These are phyloP conservation scores for Sisymbrium irio DNA, from an alignment of 345 rosid genomes.

Conservation along the genomic window DNA sequence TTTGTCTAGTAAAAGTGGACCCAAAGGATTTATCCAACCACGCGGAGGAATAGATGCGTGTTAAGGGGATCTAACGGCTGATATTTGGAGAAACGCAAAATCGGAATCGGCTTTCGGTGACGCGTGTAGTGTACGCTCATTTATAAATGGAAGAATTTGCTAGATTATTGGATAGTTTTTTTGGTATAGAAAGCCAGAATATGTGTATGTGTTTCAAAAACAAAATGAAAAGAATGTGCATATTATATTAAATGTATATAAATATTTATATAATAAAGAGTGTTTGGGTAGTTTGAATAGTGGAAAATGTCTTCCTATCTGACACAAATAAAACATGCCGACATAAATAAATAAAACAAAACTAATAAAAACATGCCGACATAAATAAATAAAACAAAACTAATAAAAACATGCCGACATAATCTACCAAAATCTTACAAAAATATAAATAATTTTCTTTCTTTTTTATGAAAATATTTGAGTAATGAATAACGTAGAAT, in stretches of 20 bases:
- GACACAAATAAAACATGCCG: too few relatives aligned
- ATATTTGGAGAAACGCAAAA: neutral
- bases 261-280: neutral
- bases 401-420: too few relatives aligned
- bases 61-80: neutral
- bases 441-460: too few relatives aligned
- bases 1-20: constrained; percentile 1
- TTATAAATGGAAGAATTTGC: neutral
- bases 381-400: too few relatives aligned
- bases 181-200: neutral
- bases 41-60: constrained; percentile 26
- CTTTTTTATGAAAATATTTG: too few relatives aligned
- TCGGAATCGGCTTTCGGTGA: neutral
- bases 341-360: too few relatives aligned
- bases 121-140: constrained; percentile 11
- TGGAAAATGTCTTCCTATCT: neutral
- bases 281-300: neutral
- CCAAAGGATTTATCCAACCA: constrained; percentile 7
- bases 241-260: too few relatives aligned
- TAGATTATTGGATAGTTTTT: neutral
- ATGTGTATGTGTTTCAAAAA: neutral
- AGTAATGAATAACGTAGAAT: too few relatives aligned
- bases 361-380: too few relatives aligned
- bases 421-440: too few relatives aligned
- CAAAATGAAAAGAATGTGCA: too few relatives aligned